Evolutionary conservation across 2,329 filamentous ascomycete genomes (phyloP), one percentile per base, ranked within the genome.

Genomic region (Colletotrichum horii): DNA sequence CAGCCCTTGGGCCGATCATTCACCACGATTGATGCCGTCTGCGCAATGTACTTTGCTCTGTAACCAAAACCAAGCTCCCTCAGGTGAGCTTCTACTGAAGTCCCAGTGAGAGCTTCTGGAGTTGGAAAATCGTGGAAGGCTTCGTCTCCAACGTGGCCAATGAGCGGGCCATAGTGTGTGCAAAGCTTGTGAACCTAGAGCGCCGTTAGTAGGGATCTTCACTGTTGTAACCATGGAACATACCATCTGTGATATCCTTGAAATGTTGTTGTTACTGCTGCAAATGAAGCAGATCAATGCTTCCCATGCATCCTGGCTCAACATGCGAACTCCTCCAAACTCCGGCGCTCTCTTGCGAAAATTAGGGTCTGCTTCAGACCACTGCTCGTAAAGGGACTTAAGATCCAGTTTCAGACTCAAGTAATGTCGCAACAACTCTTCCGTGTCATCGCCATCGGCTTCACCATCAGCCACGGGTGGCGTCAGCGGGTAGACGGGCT

Each of bases 211-310:
- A 22, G 26, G 4, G 22, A 14, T 8, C 11, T 15, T 19, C 16
- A 7, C 28, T 52, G 66, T 22, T 52, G 7, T 7, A 67, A 56
- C 9, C 11, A 24, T 6, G 34, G 19, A 30, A 48, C 81, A 77
- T 80, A 94, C 96, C 97, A 99, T 99, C 84, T 97, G 95, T 7
- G 95, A 96, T 83, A 99, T 99, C 52, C 97, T 92, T 3, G 93
- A 91, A 76, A 99, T 99, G 83, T 99, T 98, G 86, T 99, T 99
- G 85, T 99, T 99, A 85, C 96, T 98, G 85, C 96, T 98, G 89
- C 97, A 99, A 78, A 99, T 99, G 84, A 99, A 99, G 72, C 94
- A 93, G 28, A 99, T 88, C 26, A 99, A 88, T 1, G 97, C 93
- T 84, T 99, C 97, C 97, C 97, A 99, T 1, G 96, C 93, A 87